Percentiles rank a stretch among this genome's conserved stretches.
Conservation (phyloP, 2,329 filamentous ascomycete genomes). For the Cadophora sp. region DNA sequence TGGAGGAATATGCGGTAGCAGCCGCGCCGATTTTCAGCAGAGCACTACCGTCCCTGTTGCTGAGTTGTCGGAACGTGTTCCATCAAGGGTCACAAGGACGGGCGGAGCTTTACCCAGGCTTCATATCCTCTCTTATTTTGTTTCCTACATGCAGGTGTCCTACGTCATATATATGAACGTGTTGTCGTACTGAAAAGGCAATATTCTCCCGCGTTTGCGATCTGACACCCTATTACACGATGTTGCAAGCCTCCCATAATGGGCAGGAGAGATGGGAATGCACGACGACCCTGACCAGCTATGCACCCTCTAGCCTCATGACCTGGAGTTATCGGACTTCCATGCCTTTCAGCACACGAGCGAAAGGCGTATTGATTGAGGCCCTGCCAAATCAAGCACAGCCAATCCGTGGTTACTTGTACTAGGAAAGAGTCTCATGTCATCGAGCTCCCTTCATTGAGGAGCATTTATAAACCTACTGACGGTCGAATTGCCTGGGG, state of each 20-base stretch:
- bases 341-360: neutral
- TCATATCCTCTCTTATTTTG: neutral
- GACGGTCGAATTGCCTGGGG: neutral
- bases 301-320: neutral
- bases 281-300: neutral
- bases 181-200: constrained; percentile 23
- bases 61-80: neutral
- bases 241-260: neutral
- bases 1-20: neutral
- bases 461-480: neutral
- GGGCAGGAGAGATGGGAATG: neutral
- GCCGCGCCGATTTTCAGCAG: neutral
- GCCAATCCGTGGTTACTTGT: neutral
- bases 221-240: neutral
- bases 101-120: neutral
- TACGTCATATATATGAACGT: constrained; percentile 28
- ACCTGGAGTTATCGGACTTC: neutral
- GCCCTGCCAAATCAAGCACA: neutral
- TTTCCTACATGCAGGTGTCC: constrained; percentile 11
- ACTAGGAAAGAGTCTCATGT: neutral
- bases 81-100: neutral
- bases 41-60: neutral
- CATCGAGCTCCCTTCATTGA: neutral
- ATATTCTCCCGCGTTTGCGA: neutral
- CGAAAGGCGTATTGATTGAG: neutral